phyloP scores from a whole-genome alignment of 768 basidiomycete species.

The Collybia sordida region DNA sequence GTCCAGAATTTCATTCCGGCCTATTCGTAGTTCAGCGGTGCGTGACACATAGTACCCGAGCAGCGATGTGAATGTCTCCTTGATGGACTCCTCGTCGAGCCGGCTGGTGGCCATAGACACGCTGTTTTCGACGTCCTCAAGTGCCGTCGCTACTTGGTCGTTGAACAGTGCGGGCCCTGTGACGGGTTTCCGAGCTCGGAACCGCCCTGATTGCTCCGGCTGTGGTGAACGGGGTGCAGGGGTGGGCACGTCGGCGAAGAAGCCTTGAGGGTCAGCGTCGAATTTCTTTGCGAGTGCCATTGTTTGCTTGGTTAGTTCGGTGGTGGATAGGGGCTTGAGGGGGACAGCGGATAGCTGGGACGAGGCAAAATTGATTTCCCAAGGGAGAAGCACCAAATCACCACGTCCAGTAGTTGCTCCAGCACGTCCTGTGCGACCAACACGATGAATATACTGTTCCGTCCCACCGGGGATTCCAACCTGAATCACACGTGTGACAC shows the following conservation, averaged over 20 bases:
- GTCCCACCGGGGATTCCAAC: conserved; percentile 72
- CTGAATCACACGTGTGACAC: conserved; percentile 88
- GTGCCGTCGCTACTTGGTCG: conserved; percentile 10
- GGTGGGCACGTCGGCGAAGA: conserved; percentile 22
- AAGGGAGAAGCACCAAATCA: conserved; percentile 78
- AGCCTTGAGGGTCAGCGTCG: conserved; percentile 43
- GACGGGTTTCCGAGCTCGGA: background rate
- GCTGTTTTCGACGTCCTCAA: conserved; percentile 26
- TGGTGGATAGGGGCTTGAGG: conserved; percentile 55
- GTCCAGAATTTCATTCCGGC: conserved; percentile 43
- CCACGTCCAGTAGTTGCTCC: conserved; percentile 57
- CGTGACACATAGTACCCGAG: conserved; percentile 73
- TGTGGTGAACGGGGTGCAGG: background rate
- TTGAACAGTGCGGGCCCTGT: conserved; percentile 13
- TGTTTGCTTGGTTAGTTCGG: conserved; percentile 47
- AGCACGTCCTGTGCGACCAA: conserved; percentile 82
- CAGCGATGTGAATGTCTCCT: conserved; percentile 62
- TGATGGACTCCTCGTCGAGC: conserved; percentile 51
- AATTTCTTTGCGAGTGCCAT: conserved; percentile 41
- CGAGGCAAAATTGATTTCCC: conserved; percentile 70
- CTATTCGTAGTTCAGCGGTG: conserved; percentile 43
- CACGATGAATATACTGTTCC: conserved; percentile 83
- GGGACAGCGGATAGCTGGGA: conserved; percentile 67
- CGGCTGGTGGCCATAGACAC: conserved; percentile 28
- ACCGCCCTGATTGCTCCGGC: background rate